A percentile compares a stretch with the other conserved stretches of the same genome.
phyloP scores from a whole-genome alignment of 345 rosid species.

The Gossypium mustelinum region DNA sequence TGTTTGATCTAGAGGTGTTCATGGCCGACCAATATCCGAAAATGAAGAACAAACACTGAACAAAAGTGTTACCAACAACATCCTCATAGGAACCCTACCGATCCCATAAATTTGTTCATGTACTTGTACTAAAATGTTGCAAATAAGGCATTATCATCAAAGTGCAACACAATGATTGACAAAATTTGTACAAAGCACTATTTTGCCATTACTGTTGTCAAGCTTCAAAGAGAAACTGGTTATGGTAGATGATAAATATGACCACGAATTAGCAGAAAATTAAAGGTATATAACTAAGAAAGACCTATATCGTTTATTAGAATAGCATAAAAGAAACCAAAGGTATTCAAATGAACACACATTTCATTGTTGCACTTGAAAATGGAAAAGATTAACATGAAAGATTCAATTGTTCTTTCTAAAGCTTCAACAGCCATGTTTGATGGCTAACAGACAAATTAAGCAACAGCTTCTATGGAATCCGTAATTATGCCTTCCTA shows the following conservation, averaged over 20 bases:
- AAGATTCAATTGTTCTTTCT: slow-evolving; percentile 18
- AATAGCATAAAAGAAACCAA: background rate
- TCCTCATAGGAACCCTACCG: no score
- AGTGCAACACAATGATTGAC: no score
- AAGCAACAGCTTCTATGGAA: slow-evolving; percentile 25
- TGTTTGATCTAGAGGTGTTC: no score
- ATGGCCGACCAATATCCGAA: no score
- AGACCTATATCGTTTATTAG: background rate
- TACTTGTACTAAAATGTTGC: no score
- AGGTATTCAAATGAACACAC: background rate
- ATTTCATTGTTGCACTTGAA: background rate
- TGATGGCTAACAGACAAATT: slow-evolving; percentile 28
- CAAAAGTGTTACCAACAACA: no score
- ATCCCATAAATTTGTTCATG: no score
- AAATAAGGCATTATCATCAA: no score
- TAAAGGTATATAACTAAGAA: background rate
- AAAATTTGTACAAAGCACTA: no score
- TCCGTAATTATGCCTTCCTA: slow-evolving; percentile 3
- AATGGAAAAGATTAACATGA: background rate
- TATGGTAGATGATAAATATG: background rate
- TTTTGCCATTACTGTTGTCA: no score
- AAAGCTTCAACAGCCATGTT: slow-evolving; percentile 31
- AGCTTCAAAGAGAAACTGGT: background rate
- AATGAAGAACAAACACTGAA: no score
- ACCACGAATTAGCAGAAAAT: background rate